A percentile compares a stretch with the other conserved stretches of the same genome.
These are phyloP conservation scores for Larix kaempferi DNA, from an alignment of 75 land plant genomes.

Conservation along the genomic window DNA sequence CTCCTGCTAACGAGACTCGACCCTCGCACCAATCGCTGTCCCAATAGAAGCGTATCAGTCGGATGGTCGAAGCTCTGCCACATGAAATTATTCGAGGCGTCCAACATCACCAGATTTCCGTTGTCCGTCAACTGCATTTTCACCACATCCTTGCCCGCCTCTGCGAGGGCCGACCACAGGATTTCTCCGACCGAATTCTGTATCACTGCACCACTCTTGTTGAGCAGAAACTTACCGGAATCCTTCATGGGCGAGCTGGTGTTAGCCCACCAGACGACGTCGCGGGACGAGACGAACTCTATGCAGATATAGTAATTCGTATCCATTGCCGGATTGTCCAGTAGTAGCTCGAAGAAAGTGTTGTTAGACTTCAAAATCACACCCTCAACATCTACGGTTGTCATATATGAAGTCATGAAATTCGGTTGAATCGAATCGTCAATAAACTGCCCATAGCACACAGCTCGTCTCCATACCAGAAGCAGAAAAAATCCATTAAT, in stretches of 20 bases:
- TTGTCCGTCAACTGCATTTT: slow-evolving; percentile 33
- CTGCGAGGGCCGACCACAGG: slow-evolving; percentile 36
- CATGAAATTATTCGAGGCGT: slow-evolving; percentile 22
- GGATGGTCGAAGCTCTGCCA: slow-evolving; percentile 78
- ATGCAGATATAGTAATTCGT: slow-evolving; percentile 37
- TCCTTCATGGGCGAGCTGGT: slow-evolving; percentile 29
- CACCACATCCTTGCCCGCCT: slow-evolving; percentile 13
- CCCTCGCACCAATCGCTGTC: slow-evolving; percentile 41
- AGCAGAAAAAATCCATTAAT: neutral
- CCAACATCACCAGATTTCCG: slow-evolving; percentile 67
- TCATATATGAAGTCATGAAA: slow-evolving; percentile 39
- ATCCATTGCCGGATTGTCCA: slow-evolving; percentile 25
- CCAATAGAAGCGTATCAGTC: slow-evolving; percentile 61
- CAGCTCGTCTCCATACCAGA: neutral
- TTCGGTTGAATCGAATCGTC: slow-evolving; percentile 20
- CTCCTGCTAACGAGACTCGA: slow-evolving; percentile 13
- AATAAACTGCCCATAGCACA: neutral
- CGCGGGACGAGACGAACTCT: slow-evolving; percentile 27
- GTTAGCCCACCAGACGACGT: slow-evolving; percentile 70
- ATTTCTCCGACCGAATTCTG: slow-evolving; percentile 15
- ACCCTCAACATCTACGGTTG: slow-evolving; percentile 34
- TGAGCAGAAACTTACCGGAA: slow-evolving; percentile 32
- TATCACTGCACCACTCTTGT: slow-evolving; percentile 23
- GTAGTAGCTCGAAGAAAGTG: slow-evolving; percentile 31
- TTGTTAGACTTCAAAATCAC: slow-evolving; percentile 42